Percentiles rank a stretch among this genome's conserved stretches.
Evolutionary conservation across 768 basidiomycete genomes (phyloP).

Genomic region (Bullera alba): DNA sequence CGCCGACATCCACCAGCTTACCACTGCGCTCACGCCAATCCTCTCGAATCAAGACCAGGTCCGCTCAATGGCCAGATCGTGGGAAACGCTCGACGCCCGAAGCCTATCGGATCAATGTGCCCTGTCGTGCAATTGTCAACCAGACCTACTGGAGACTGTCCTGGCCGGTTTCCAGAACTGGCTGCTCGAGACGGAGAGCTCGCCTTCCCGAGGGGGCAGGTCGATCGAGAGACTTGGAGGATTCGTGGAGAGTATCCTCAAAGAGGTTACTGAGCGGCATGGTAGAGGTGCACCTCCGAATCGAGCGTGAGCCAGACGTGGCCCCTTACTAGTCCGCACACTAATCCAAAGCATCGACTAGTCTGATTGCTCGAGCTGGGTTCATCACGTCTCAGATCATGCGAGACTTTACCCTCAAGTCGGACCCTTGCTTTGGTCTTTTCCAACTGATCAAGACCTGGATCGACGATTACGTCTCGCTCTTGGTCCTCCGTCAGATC

Average conservation of each 20-base stretch:
- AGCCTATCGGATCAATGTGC: conserved; percentile 21
- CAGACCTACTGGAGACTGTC: conserved; percentile 83
- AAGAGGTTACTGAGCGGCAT: too few relatives aligned
- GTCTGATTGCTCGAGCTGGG: conserved; percentile 12
- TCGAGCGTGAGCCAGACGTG: too few relatives aligned
- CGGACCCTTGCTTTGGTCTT: conserved; percentile 27
- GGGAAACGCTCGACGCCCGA: conserved; percentile 18
- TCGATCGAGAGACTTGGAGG: conserved; percentile 10
- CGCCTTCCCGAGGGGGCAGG: not conserved
- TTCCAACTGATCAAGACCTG: conserved; percentile 41
- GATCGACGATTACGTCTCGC: conserved; percentile 35
- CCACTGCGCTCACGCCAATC: conserved; percentile 20
- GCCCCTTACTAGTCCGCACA: too few relatives aligned
- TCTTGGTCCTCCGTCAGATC: conserved; percentile 18
- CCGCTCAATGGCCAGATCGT: conserved; percentile 17
- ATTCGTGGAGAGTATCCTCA: conserved; percentile 12
- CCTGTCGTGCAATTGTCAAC: conserved; percentile 20
- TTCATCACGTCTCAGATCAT: conserved; percentile 35
- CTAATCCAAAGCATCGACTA: too few relatives aligned
- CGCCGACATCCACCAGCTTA: conserved; percentile 24
- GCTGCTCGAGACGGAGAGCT: conserved; percentile 7
- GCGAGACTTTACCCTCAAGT: conserved; percentile 29
- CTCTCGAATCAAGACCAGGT: conserved; percentile 13
- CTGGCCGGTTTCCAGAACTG: conserved; percentile 16
- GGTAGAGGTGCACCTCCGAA: not conserved